phyloP scores from a whole-genome alignment of 208 protist genomes.

The Angomonas ambiguus region DNA sequence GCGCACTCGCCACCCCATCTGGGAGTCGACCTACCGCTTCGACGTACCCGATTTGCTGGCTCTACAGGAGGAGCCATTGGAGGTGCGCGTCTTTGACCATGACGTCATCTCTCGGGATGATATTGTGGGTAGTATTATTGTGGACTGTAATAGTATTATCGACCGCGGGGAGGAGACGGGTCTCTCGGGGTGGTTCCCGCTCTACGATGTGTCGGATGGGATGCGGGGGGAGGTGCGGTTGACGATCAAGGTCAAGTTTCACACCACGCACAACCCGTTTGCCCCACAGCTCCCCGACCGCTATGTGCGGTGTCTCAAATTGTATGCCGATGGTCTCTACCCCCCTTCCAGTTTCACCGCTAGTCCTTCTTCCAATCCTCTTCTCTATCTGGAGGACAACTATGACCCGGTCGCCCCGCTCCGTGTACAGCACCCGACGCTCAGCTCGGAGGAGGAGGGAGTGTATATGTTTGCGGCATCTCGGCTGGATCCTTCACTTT shows the following conservation, averaged over 20 bases:
- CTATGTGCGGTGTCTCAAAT: conserved; percentile 37
- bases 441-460: conserved; percentile 78
- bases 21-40: conserved; percentile 78
- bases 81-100: conserved; percentile 94
- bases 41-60: conserved; percentile 80
- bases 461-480: conserved; percentile 82
- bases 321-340: not conserved
- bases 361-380: not conserved
- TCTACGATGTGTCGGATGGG: conserved; percentile 78
- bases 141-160: conserved; percentile 92
- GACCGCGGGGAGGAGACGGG: conserved; percentile 24
- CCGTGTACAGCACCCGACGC: conserved; percentile 67
- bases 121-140: conserved; percentile 90
- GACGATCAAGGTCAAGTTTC: conserved; percentile 89
- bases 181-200: conserved; percentile 89
- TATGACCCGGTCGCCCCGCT: conserved; percentile 46
- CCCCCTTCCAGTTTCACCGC: not conserved
- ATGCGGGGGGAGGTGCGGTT: conserved; percentile 83
- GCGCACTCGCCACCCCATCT: conserved; percentile 77
- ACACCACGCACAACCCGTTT: conserved; percentile 83
- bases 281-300: conserved; percentile 66
- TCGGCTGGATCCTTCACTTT: conserved; percentile 82
- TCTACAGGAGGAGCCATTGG: conserved; percentile 93
- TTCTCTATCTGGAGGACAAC: conserved; percentile 25
- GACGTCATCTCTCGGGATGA: conserved; percentile 95